phyloP scores from a whole-genome alignment of 495 filamentous ascomycete genomes.

The Talaromyces nanjingensis region DNA sequence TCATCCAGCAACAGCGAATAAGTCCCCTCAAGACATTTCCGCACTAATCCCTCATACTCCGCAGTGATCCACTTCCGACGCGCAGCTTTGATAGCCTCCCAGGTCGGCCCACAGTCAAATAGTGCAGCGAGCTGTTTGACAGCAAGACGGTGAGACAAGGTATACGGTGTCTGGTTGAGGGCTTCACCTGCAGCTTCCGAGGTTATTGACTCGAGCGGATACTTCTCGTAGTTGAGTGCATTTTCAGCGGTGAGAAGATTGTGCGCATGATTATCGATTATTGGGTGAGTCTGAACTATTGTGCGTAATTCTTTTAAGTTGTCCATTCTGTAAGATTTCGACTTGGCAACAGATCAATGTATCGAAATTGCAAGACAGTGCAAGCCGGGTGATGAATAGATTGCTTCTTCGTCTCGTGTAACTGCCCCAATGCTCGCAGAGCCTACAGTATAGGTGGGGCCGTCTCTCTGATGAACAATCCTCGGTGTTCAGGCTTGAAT shows the following conservation, averaged over 20 bases:
- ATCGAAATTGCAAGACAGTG: background rate
- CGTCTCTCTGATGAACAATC: background rate
- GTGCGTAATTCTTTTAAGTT: constrained; percentile 28
- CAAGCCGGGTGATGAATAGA: background rate
- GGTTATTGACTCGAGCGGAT: constrained; percentile 53
- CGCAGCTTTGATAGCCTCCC: constrained; percentile 56
- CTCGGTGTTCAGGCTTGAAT: background rate
- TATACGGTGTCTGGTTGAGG: constrained; percentile 49
- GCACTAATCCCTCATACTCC: constrained; percentile 52
- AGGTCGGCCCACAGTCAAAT: constrained; percentile 50
- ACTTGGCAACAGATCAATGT: background rate
- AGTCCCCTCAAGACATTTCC: constrained; percentile 64
- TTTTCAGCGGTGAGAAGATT: constrained; percentile 51
- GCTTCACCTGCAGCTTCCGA: constrained; percentile 69
- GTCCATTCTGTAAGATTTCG: background rate
- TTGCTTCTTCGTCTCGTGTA: background rate
- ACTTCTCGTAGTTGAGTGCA: constrained; percentile 26
- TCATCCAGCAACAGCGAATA: constrained; percentile 76
- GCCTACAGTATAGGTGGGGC: background rate
- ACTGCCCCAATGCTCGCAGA: background rate
- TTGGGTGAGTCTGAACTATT: constrained; percentile 58
- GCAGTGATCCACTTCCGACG: constrained; percentile 48
- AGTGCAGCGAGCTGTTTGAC: constrained; percentile 59
- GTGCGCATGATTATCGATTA: constrained; percentile 89
- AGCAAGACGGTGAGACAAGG: constrained; percentile 64